Conservation (phyloP, 2,329 filamentous ascomycete species). For the Calonectria leucothoes region DNA sequence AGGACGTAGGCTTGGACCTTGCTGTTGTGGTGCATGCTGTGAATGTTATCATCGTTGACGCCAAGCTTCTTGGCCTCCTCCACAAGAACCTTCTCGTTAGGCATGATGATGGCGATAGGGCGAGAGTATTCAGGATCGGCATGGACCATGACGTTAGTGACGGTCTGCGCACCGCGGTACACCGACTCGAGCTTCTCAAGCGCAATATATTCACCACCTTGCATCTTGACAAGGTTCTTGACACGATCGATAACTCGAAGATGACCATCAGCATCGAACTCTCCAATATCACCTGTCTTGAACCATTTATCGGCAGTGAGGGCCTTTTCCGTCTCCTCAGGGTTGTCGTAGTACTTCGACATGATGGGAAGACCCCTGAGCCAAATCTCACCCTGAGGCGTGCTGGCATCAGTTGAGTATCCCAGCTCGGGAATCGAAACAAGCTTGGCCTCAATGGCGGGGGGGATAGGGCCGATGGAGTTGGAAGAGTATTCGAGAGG, state of each 20-base stretch:
- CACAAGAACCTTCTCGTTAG: constrained; percentile 72
- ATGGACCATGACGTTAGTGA: constrained; percentile 89
- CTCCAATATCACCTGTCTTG: constrained; percentile 95
- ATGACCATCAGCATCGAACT: constrained; percentile 84
- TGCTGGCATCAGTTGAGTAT: constrained; percentile 78
- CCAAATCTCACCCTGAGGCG: constrained; percentile 93
- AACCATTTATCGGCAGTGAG: constrained; percentile 93
- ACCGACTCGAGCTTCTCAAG: constrained; percentile 95
- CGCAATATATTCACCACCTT: constrained; percentile 96
- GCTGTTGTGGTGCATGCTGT: constrained; percentile 74
- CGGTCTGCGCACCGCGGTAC: constrained; percentile 83
- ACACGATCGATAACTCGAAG: constrained; percentile 92
- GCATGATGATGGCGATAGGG: constrained; percentile 83
- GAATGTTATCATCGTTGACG: constrained; percentile 75
- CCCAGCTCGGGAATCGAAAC: constrained; percentile 91
- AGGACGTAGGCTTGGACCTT: constrained; percentile 71
- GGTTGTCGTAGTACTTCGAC: constrained; percentile 84
- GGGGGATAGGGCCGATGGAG: constrained; percentile 82
- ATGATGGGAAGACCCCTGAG: constrained; percentile 84
- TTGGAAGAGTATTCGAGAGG: constrained; percentile 85
- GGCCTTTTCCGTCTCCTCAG: constrained; percentile 83
- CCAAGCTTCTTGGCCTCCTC: constrained; percentile 70
- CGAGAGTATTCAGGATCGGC: constrained; percentile 80
- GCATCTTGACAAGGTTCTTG: constrained; percentile 98
- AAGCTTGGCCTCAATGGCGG: constrained; percentile 87